Conservation (phyloP, 371 early-diverging fungal species). For the Apophysomyces sp. region DNA sequence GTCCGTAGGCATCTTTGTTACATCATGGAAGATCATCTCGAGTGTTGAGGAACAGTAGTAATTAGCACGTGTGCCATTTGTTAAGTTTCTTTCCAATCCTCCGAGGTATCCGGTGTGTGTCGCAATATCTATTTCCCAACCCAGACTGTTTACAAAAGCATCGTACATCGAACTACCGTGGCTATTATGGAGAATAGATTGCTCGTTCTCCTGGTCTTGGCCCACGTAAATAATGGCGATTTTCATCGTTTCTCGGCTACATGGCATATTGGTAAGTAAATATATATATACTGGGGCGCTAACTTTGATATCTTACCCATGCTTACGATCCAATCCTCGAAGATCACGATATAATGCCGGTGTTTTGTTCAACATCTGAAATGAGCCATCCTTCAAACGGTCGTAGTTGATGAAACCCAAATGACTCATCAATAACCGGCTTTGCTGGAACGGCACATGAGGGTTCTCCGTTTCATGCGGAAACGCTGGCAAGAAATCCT, state of each 20-base stretch:
- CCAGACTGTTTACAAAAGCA: constrained; percentile 82
- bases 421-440: constrained; percentile 72
- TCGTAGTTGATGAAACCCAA: constrained; percentile 74
- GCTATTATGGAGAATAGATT: constrained; percentile 77
- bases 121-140: constrained; percentile 82
- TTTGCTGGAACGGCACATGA: constrained; percentile 60
- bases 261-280: not conserved
- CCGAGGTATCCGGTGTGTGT: constrained; percentile 88
- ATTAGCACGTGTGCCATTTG: constrained; percentile 75
- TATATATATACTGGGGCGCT: not conserved
- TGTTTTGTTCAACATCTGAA: constrained; percentile 68
- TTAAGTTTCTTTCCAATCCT: constrained; percentile 78
- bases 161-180: constrained; percentile 69
- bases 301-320: constrained; percentile 51
- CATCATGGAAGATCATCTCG: constrained; percentile 94
- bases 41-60: constrained; percentile 82
- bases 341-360: constrained; percentile 72
- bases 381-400: constrained; percentile 67
- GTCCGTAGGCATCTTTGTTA: constrained; percentile 87
- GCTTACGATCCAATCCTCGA: constrained; percentile 74
- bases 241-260: constrained; percentile 83
- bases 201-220: constrained; percentile 86
- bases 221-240: constrained; percentile 92
- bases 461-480: constrained; percentile 56
- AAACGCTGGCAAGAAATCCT: constrained; percentile 56